Evolutionary conservation across 179 eudicot genomes (phyloP).

Genomic region (Beta corolliflora): DNA sequence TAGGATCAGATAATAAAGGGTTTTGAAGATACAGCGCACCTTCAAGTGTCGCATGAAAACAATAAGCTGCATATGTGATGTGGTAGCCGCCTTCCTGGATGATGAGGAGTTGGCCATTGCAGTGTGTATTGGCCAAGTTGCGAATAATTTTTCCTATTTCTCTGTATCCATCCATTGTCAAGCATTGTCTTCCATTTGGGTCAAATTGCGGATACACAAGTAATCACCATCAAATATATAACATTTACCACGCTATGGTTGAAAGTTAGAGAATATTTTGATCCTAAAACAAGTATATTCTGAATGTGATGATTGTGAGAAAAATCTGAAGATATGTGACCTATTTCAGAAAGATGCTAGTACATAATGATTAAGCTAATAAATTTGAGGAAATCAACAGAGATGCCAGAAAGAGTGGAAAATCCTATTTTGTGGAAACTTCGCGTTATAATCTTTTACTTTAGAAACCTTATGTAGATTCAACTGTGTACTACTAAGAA

Average conservation of each 20-base stretch:
- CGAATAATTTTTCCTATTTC: constrained; percentile 54
- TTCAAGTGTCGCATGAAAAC: constrained; percentile 91
- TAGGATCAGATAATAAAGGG: constrained; percentile 71
- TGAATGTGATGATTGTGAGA: neutral
- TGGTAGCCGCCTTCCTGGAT: constrained; percentile 99
- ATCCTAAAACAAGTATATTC: neutral
- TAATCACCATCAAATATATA: neutral
- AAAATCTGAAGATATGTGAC: neutral
- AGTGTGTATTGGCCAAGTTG: constrained; percentile 56
- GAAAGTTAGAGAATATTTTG: neutral
- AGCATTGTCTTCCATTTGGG: constrained; percentile 95
- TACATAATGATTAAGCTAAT: no score
- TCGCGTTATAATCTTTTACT: no score
- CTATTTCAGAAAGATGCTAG: neutral
- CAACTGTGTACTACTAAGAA: neutral
- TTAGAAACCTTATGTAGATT: no score
- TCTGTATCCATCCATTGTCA: constrained; percentile 92
- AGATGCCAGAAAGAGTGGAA: no score
- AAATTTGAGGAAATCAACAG: no score
- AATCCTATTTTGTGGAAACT: no score
- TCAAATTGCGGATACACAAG: constrained; percentile 58
- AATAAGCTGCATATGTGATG: constrained; percentile 86
- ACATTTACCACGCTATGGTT: neutral
- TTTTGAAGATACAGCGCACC: constrained; percentile 57
- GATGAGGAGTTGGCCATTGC: constrained; percentile 65